Percentiles rank a stretch among this genome's conserved stretches.
Conservation (phyloP, 768 basidiomycete species). For the Macrolepiota albuminosa region DNA sequence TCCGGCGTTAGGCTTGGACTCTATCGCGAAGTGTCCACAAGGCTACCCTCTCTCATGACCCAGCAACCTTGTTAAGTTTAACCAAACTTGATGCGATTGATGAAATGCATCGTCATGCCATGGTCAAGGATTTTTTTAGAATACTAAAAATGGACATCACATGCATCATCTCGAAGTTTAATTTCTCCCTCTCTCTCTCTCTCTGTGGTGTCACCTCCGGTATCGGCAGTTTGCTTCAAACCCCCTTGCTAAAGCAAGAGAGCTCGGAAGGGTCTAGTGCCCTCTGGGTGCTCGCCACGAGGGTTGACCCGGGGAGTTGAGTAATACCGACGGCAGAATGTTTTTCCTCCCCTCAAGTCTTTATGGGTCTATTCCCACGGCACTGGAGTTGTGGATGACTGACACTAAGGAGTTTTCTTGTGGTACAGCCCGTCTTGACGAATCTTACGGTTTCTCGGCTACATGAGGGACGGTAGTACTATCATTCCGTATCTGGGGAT, state of each 20-base stretch:
- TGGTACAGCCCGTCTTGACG: slow-evolving; percentile 16
- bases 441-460: neutral
- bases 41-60: neutral
- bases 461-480: neutral
- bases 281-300: neutral
- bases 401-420: slow-evolving; percentile 34
- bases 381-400: slow-evolving; percentile 23
- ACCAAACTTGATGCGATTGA: neutral
- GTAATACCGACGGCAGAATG: neutral
- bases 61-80: neutral
- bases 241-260: neutral
- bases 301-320: neutral
- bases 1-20: neutral
- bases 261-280: neutral
- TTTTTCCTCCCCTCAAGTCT: slow-evolving; percentile 20
- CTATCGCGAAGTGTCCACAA: neutral
- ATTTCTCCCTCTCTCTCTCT: neutral
- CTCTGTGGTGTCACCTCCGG: no score
- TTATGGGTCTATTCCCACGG: slow-evolving; percentile 23
- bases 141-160: neutral
- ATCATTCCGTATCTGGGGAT: neutral
- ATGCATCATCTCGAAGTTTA: neutral
- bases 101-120: neutral
- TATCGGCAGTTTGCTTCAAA: neutral
- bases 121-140: neutral